A percentile compares a stretch with the other conserved stretches of the same genome.
Conservation (phyloP, 495 filamentous ascomycete species). For the Penicillium bialowiezense region DNA sequence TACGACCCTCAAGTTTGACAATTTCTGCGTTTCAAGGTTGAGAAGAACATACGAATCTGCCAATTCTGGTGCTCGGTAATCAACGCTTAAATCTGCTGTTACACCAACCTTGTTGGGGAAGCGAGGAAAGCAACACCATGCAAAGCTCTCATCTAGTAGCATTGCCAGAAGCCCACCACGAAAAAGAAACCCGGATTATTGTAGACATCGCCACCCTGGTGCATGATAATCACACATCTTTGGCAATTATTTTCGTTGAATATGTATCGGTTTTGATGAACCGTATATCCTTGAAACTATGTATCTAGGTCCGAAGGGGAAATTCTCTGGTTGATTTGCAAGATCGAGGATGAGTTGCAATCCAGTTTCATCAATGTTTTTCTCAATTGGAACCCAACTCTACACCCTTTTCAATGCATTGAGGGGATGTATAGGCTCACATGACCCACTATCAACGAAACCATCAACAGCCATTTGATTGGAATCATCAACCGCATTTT, state of each 20-base stretch:
- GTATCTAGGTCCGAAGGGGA: no score
- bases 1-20: constrained; percentile 83
- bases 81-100: constrained; percentile 84
- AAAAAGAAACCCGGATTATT: constrained; percentile 85
- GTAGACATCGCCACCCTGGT: constrained; percentile 74
- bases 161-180: constrained; percentile 89
- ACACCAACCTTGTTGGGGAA: constrained; percentile 82
- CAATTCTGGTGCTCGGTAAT: constrained; percentile 72
- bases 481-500: not conserved
- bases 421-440: not conserved
- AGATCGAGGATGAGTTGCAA: not conserved
- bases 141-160: constrained; percentile 83
- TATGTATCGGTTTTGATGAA: constrained; percentile 48
- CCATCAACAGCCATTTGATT: not conserved
- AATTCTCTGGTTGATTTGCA: no score
- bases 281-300: no score
- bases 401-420: not conserved
- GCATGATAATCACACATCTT: constrained; percentile 65
- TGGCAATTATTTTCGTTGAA: constrained; percentile 69
- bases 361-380: not conserved
- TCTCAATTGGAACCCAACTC: no score
- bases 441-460: no score
- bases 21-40: constrained; percentile 72
- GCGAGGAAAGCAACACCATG: constrained; percentile 79
- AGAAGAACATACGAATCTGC: constrained; percentile 73